Conservation (phyloP, 139 green algal genomes). For the Closterium sp. region DNA sequence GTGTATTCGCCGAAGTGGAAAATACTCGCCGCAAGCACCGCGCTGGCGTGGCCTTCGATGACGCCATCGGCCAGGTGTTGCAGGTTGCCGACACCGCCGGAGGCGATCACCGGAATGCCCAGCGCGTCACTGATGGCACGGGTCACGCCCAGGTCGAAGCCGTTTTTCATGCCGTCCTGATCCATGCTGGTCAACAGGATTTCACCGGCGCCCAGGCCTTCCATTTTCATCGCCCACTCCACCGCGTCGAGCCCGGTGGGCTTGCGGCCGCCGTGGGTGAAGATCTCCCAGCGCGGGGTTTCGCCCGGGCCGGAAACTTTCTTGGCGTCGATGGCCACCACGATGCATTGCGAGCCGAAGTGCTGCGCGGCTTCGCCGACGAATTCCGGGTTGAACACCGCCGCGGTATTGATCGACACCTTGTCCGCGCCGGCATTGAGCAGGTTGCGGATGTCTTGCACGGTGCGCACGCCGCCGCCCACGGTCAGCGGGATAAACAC, state of each 20-base stretch:
- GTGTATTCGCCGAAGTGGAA: no score
- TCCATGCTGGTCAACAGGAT: background rate
- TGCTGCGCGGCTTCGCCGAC: background rate
- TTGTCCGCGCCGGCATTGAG: background rate
- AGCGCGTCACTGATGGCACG: background rate
- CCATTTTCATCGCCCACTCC: background rate
- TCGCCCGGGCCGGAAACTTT: background rate
- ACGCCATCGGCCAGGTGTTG: background rate
- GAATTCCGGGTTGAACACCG: background rate
- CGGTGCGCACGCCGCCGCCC: background rate
- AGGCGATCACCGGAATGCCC: background rate
- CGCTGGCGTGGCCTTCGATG: background rate
- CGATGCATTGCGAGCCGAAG: background rate
- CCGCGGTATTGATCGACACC: background rate
- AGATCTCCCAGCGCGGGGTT: background rate
- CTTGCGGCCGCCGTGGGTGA: background rate
- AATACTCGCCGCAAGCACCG: no score
- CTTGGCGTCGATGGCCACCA: background rate
- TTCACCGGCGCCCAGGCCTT: background rate
- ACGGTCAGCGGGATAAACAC: background rate
- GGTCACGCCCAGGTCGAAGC: background rate
- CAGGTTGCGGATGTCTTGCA: background rate
- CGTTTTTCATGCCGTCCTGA: background rate
- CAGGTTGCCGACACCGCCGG: background rate
- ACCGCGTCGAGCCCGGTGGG: background rate